Evolutionary conservation across 345 rosid species (phyloP), one percentile per base, ranked within the genome.

Genomic region (Brassica incana): DNA sequence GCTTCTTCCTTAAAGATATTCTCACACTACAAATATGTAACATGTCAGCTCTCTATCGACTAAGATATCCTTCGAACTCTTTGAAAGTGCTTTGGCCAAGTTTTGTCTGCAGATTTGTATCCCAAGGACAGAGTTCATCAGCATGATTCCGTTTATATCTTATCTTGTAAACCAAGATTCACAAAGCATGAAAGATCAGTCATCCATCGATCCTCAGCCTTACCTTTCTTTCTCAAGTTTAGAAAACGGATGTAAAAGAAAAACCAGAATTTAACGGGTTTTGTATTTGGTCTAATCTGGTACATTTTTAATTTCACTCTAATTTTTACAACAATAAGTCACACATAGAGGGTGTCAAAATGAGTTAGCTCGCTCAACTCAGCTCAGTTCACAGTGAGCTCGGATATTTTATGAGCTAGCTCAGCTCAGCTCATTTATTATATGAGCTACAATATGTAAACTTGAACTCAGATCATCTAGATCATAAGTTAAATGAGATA

Each of bases 181-280:
- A 64, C 36, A 70, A 54, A 69, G 8, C 62, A 69, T 48, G 50
- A 4, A 74, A 52, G 43, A 61, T 45, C 59, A 8, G 8, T 4
- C 56, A 8, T 2, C 59, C 14, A 25, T 77, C 16, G 11, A 67
- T 76, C 60, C n/a, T 16, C 54, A 71, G 59, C 59, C 18, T 33
- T 83, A 93, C 97, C 97, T 88, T 67, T 91, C 98, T 83, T 87
- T 91, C 79, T 90, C 23, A 18, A 89, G 81, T 80, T 36, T 36
- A 36, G 43, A 36, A 36, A 36, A 36, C 43, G 8, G 43, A 36
- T 7, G 43, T 36, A 36, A 2, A 36, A 36, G 43, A 36, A 36
- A 36, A 6, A 36, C 43, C 43, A 36, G 43, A 36, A 36, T 7
- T 36, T 36, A 36, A 36, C 43, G 10, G 43, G 43, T 36, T 36